These are phyloP conservation scores for Stephanodiscus triporus DNA, from an alignment of 108 stramenopile genomes.

Conservation along the genomic window DNA sequence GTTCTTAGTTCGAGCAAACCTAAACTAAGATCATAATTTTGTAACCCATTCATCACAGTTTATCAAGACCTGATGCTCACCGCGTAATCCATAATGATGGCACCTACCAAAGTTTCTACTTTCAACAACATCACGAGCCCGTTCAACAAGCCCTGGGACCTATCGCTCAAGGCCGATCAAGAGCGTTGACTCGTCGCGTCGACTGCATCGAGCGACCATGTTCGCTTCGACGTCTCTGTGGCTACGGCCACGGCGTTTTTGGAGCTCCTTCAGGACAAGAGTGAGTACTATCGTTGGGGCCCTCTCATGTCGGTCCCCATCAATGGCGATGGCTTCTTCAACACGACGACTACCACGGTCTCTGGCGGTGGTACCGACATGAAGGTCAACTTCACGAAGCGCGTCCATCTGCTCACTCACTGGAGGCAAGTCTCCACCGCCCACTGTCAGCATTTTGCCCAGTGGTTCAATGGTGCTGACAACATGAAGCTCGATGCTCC, in stretches of 20 bases:
- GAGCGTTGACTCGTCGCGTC: not conserved
- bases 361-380: not conserved
- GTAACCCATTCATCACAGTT: too few species aligned
- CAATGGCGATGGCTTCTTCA: not conserved
- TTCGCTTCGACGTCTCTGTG: not conserved
- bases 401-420: not conserved
- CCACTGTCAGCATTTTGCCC: not conserved
- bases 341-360: not conserved
- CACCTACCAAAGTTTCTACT: too few species aligned
- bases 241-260: not conserved
- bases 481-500: not conserved
- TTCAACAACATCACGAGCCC: conserved; percentile 1
- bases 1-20: too few species aligned
- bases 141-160: conserved; percentile 2
- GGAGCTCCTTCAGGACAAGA: not conserved
- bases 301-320: not conserved
- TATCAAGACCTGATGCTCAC: too few species aligned
- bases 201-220: not conserved
- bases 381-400: not conserved
- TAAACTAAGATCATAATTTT: too few species aligned
- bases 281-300: not conserved
- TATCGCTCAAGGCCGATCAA: not conserved
- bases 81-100: too few species aligned
- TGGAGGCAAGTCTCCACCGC: not conserved
- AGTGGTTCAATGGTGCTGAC: not conserved